Evolutionary conservation across 352 stramenopile species (phyloP).

Genomic region (Pythium periplocum): DNA sequence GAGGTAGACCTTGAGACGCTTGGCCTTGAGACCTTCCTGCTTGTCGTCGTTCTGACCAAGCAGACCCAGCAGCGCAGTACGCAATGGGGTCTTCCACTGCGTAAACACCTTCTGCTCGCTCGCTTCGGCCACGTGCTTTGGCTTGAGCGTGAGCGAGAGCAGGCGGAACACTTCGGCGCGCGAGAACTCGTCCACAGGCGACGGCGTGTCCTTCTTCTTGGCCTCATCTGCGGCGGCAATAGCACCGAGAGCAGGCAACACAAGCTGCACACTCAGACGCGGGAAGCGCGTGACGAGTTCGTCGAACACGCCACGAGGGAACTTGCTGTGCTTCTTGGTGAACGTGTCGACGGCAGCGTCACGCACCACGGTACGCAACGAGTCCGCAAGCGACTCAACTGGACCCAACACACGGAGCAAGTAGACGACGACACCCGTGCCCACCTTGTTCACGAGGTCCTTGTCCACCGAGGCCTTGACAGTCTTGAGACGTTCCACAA

Average conservation of each 20-base stretch:
- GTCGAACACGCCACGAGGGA: slow-evolving; percentile 64
- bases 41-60: slow-evolving; percentile 25
- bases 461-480: slow-evolving; percentile 49
- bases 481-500: slow-evolving; percentile 34
- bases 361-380: slow-evolving; percentile 25
- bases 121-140: slow-evolving; percentile 38
- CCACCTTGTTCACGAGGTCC: slow-evolving; percentile 54
- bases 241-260: slow-evolving; percentile 47
- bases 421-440: slow-evolving; percentile 50
- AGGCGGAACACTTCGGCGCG: slow-evolving; percentile 72
- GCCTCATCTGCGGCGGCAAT: slow-evolving; percentile 28
- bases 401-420: slow-evolving; percentile 42
- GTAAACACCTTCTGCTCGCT: slow-evolving; percentile 34
- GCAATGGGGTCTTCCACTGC: slow-evolving; percentile 24
- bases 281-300: slow-evolving; percentile 58
- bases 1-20: slow-evolving; percentile 69
- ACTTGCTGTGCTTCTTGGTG: slow-evolving; percentile 81
- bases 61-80: slow-evolving; percentile 38
- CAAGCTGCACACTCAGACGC: slow-evolving; percentile 38
- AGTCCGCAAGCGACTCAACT: neutral
- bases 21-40: slow-evolving; percentile 42
- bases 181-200: slow-evolving; percentile 69
- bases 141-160: slow-evolving; percentile 54
- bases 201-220: slow-evolving; percentile 21
- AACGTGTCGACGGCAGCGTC: slow-evolving; percentile 45